These are phyloP conservation scores for Solanum etuberosum DNA, from an alignment of 257 asterid species.

Conservation along the genomic window DNA sequence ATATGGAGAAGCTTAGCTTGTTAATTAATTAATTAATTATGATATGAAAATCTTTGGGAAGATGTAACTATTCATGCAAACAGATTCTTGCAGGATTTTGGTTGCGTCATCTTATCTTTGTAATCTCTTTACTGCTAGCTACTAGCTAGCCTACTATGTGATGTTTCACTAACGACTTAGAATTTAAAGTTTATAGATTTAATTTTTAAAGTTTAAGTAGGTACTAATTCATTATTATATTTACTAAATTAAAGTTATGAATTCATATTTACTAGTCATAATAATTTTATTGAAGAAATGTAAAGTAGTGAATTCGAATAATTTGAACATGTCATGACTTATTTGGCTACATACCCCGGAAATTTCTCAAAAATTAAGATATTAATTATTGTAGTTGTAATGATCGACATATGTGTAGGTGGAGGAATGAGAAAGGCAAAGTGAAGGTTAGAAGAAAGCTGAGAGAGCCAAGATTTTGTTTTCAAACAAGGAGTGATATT, in stretches of 20 bases:
- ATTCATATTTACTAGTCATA: too few relatives aligned
- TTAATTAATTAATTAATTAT: too few relatives aligned
- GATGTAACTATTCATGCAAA: neutral
- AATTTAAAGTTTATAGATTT: too few relatives aligned
- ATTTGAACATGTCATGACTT: neutral
- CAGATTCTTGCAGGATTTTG: neutral
- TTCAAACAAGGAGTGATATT: constrained; percentile 86
- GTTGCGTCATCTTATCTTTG: neutral
- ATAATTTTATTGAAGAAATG: too few relatives aligned
- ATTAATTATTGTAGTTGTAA: neutral
- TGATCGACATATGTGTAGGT: constrained; percentile 19
- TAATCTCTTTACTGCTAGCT: neutral
- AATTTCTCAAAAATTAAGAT: neutral
- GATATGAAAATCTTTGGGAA: neutral
- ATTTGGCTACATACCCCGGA: too few relatives aligned
- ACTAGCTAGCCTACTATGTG: neutral
- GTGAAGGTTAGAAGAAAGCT: constrained; percentile 72
- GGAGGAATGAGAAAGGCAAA: constrained; percentile 74
- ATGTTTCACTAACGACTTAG: neutral
- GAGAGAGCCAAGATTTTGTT: constrained; percentile 90
- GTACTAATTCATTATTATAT: too few relatives aligned
- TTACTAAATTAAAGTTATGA: too few relatives aligned
- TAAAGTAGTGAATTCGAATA: too few relatives aligned
- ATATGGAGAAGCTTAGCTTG: neutral
- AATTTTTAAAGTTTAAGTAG: too few relatives aligned